These are phyloP conservation scores for Helenozyma baotianmanensis DNA, from an alignment of 805 yeast species.

Conservation along the genomic window DNA sequence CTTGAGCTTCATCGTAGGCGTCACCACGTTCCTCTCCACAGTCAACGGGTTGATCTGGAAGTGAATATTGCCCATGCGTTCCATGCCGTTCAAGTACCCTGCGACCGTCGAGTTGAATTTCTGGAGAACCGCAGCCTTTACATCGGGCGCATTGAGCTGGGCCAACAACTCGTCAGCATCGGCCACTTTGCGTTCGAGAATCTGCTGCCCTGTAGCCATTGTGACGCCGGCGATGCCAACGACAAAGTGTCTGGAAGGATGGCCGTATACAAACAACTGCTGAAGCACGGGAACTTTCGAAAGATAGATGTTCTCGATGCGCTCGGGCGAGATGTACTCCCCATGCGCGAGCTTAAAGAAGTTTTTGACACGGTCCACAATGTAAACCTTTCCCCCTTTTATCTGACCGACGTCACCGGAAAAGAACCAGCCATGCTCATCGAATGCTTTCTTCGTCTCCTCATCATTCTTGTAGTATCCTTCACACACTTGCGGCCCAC, in stretches of 20 bases:
- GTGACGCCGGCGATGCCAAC: slow-evolving; percentile 17
- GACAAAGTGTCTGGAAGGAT: slow-evolving; percentile 4
- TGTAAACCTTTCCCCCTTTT: slow-evolving; percentile 47
- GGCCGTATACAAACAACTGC: slow-evolving; percentile 11
- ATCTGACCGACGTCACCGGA: slow-evolving; percentile 45
- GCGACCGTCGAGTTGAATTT: slow-evolving; percentile 32
- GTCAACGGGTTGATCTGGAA: slow-evolving; percentile 56
- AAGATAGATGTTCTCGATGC: slow-evolving; percentile 59
- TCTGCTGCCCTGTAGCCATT: slow-evolving; percentile 19
- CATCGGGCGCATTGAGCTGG: slow-evolving; percentile 19
- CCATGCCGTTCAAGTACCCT: slow-evolving; percentile 51
- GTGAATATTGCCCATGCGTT: slow-evolving; percentile 50
- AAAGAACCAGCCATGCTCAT: slow-evolving; percentile 42
- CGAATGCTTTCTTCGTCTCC: slow-evolving; percentile 47
- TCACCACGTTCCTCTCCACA: slow-evolving; percentile 53
- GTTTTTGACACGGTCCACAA: slow-evolving; percentile 67
- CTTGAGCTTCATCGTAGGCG: slow-evolving; percentile 59
- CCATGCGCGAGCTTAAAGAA: slow-evolving; percentile 57
- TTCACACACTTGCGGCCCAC: slow-evolving; percentile 60
- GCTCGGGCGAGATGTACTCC: slow-evolving; percentile 68
- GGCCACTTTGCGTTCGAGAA: slow-evolving; percentile 1
- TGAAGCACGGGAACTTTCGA: slow-evolving; percentile 4
- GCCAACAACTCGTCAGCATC: slow-evolving; percentile 17
- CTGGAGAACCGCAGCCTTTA: slow-evolving; percentile 28
- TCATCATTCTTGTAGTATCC: slow-evolving; percentile 52